Evolutionary conservation across 2,329 filamentous ascomycete genomes (phyloP).

Genomic region (Botryotinia calthae): DNA sequence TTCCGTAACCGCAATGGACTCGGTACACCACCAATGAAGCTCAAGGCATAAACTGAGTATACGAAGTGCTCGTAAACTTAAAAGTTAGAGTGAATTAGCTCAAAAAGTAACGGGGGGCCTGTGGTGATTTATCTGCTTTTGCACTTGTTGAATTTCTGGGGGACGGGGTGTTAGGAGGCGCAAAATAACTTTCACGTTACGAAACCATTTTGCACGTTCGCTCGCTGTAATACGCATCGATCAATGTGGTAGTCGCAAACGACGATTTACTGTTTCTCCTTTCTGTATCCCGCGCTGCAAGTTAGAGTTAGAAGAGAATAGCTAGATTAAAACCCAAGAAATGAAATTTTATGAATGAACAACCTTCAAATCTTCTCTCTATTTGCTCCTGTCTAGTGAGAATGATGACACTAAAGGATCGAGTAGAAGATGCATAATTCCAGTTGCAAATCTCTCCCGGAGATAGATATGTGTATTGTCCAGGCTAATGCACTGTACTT

Average conservation of each 20-base stretch:
- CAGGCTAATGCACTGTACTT: background rate
- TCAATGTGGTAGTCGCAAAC: background rate
- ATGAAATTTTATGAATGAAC: background rate
- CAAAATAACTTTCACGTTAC: background rate
- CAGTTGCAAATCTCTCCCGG: background rate
- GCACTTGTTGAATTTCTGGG: background rate
- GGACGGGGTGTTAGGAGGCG: background rate
- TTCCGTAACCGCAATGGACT: conserved; percentile 93
- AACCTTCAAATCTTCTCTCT: background rate
- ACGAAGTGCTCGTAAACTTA: conserved; percentile 2
- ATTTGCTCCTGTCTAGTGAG: background rate
- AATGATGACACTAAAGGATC: background rate
- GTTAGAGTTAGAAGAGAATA: background rate
- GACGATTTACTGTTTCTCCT: background rate
- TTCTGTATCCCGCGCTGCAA: background rate
- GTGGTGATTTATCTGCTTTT: conserved; percentile 3
- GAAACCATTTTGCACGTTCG: conserved; percentile 5
- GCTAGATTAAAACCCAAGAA: background rate
- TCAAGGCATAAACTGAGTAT: conserved; percentile 27
- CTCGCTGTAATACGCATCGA: background rate
- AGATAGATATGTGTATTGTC: background rate
- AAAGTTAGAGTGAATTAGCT: background rate
- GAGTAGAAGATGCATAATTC: background rate
- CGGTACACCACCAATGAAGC: conserved; percentile 47
- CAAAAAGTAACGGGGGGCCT: conserved; percentile 3